Conservation (phyloP, 164 flowering plant species). For the Liquidambar formosana region DNA sequence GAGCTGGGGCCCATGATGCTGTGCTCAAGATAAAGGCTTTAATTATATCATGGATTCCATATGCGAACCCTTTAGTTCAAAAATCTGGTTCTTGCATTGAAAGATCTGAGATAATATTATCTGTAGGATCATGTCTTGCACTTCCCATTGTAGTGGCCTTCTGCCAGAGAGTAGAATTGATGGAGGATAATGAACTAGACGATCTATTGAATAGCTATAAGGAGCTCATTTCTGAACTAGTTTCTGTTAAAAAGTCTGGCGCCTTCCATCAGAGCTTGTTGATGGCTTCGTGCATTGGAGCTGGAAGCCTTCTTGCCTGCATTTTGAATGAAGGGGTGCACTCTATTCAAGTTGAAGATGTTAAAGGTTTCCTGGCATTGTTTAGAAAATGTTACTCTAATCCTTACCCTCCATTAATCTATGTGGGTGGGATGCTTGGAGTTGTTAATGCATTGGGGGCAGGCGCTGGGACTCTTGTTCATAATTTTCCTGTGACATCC, state of each 20-base stretch:
- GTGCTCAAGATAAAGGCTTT: slow-evolving; percentile 62
- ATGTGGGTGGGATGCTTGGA: slow-evolving; percentile 94
- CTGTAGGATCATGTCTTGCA: slow-evolving; percentile 82
- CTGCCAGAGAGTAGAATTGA: slow-evolving; percentile 72
- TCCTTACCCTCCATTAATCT: slow-evolving; percentile 57
- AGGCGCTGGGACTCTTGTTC: slow-evolving; percentile 55
- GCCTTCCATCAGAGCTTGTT: slow-evolving; percentile 61
- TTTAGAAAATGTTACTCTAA: slow-evolving; percentile 61
- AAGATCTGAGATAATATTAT: slow-evolving; percentile 35
- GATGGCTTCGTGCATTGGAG: slow-evolving; percentile 85
- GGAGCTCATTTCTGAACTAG: slow-evolving; percentile 66
- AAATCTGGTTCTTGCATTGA: slow-evolving; percentile 18
- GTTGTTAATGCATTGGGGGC: slow-evolving; percentile 91
- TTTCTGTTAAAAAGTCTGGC: slow-evolving; percentile 52
- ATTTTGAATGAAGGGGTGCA: slow-evolving; percentile 72
- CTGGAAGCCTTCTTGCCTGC: slow-evolving; percentile 76
- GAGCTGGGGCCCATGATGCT: slow-evolving; percentile 63
- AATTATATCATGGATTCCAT: slow-evolving; percentile 68
- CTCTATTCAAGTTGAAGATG: slow-evolving; percentile 45
- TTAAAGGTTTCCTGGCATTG: slow-evolving; percentile 55
- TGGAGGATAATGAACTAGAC: slow-evolving; percentile 59
- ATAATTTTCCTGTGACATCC: slow-evolving; percentile 20
- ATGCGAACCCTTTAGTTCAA: slow-evolving; percentile 26
- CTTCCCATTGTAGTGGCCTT: slow-evolving; percentile 69
- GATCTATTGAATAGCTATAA: slow-evolving; percentile 52